Base-by-base conservation (phyloP, 2,329 filamentous ascomycete genomes). In the Diaporthe citri region DNA sequence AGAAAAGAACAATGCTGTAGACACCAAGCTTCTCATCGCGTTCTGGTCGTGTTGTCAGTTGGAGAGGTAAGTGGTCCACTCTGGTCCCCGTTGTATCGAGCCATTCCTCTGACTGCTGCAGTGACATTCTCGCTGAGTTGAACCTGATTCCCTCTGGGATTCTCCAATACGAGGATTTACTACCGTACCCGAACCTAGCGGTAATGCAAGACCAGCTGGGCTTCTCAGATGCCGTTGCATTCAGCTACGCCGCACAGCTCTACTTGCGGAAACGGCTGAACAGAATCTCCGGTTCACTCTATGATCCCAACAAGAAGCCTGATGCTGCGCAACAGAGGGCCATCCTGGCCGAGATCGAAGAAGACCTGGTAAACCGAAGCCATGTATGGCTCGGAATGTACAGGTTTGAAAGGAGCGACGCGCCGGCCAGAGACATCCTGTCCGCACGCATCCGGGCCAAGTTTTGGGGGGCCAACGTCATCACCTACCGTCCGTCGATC, bases 1-100 rank as follows among this genome's bases (percentile, higher is more conserved):
- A 28, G 64, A 67, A 46, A 67, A 52, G 22, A 77, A 77, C 48
- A 81, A 80, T 36, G 78, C 87, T 41, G 84, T 86, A 60, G 89
- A 92, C 79, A 94, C 95, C 80, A 87, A 93, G 74, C 87, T 93
- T 48, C 87, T 93, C 20, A 89, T 97, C 79, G 93, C 95, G 0
- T 98, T 96, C 80, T 98, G 96, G 96, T 97, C 96, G 10, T 97
- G 95, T 81, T 86, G 98, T 77, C 96, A 98, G 81, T 88, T 98
- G 15, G 96, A 98, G 84, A 98, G 93, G 93, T 95, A 83, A 78
- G 83, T 76, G 10, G 25, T 17, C 67, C 22, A n/a, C 31, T 34
- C 46, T 43, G 34, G 57, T 43, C 9, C 39, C 56, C 8, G 22
- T 4, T 25, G 22, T 60, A 71, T 55, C 71, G 59, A 36, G 36